Base-by-base conservation (phyloP, 495 filamentous ascomycete genomes). In the Hypomontagnella monticulosa region DNA sequence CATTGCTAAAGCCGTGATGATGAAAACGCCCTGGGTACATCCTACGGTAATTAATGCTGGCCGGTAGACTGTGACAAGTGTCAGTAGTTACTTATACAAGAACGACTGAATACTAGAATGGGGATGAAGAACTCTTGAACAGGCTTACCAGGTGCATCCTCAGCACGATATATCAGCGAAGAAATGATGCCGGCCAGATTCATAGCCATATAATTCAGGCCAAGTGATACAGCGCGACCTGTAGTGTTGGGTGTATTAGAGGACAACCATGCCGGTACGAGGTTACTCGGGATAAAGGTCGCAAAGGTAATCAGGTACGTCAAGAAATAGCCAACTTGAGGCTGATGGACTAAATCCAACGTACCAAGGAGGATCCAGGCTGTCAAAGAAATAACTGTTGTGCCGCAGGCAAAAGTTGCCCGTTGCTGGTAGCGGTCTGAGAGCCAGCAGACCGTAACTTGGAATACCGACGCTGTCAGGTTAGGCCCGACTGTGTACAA, bases 401-500 rank as follows among this genome's bases (percentile, higher is more conserved):
- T 83, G 14, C 72, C 67, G 18, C 85, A 72, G 51, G 86, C 81
- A 43, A 79, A 83, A 18, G 74, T 58, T 3, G 84, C 74, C 10
- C 85, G 78, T 50, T 77, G 71, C 27, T 73, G 77, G 15, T 71
- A 70, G 14, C 70, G 72, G 67, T 88, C 85, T 12, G 75, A 80
- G 49, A 75, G 80, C 44, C 73, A 75, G n/a, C 80, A 78, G 56
- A 85, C 79, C 20, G 67, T 63, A 19, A 75, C 57, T 32, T 75
- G 66, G 20, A 69, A 66, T 8, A 71, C 67, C 0, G 63, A 55
- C 4, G 67, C 71, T 15, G 53, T 57, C 7, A 85, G 57, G 63
- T 85, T 85, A 3, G 85, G 85, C 1, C 85, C 84, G 18, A 83
- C 80, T 0, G 79, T 79, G n/a, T 87, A 77, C 5, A 87, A 76